phyloP scores from a whole-genome alignment of 257 asterid genomes.

The Agastache rugosa region DNA sequence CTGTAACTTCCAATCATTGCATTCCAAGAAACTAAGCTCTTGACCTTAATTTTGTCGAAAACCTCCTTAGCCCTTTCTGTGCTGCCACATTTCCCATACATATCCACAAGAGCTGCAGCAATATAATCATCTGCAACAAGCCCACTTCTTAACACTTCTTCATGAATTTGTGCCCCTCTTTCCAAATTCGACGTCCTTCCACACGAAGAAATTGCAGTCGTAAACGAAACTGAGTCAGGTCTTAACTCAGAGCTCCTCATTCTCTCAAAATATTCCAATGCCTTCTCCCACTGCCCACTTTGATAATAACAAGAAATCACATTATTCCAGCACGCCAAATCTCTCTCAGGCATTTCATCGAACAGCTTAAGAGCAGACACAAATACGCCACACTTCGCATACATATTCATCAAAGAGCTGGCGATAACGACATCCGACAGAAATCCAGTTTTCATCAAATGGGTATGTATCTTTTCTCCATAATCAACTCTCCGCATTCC shows the following conservation, averaged over 20 bases:
- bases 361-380: constrained; percentile 61
- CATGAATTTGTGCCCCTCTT: constrained; percentile 65
- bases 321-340: constrained; percentile 76
- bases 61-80: constrained; percentile 62
- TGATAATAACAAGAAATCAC: constrained; percentile 73
- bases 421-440: constrained; percentile 66
- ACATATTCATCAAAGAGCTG: constrained; percentile 62
- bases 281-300: constrained; percentile 70
- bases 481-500: constrained; percentile 51
- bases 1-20: constrained; percentile 73
- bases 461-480: constrained; percentile 65
- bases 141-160: constrained; percentile 50
- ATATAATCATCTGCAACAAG: constrained; percentile 59
- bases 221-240: constrained; percentile 74
- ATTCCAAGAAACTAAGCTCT: constrained; percentile 82
- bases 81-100: constrained; percentile 84
- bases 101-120: constrained; percentile 74
- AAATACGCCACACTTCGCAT: constrained; percentile 62
- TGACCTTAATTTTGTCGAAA: constrained; percentile 55
- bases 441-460: constrained; percentile 58
- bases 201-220: constrained; percentile 75
- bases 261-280: constrained; percentile 65
- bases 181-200: constrained; percentile 62
- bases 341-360: constrained; percentile 78
- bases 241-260: constrained; percentile 57